Evolutionary conservation across 2,329 filamentous ascomycete genomes (phyloP), one percentile per base, ranked within the genome.

Genomic region (Cryphonectria japonica): DNA sequence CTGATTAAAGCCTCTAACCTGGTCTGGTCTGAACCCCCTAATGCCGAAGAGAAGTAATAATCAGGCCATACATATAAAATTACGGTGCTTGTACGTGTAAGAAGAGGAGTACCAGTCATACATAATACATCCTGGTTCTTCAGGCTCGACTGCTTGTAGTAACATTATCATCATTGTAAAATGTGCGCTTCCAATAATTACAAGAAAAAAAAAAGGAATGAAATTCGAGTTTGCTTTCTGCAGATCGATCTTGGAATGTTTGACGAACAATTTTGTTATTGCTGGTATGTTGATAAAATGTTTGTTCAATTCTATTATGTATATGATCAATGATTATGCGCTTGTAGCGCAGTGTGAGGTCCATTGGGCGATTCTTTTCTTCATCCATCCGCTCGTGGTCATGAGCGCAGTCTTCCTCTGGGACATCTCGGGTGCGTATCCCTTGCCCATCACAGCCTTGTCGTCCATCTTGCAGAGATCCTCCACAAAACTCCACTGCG

Each of bases 401-500:
- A 75, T 75, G 26, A 77, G 67, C 8, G 70, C 74, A 32, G 73
- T 77, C 57, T 77, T 74, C 16, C 76, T 75, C 29, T 75, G 73
- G 32, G 72, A 67, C 69, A 76, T 76, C 13, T 71, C 73, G 32
- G 73, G 69, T 9, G 75, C 73, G 62, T 76, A 76, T 1, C 76
- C 76, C 41, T 72, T 76, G 8, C 76, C 75, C 34, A 75, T 69
- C 32, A 74, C 65, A 39, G 74, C 62, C 67, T 72, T 75, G 43
- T 74, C 75, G 67, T 76, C 75, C 75, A 77, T 76, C 69, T 76
- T 76, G 65, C 76, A 76, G 43, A 74, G 74, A 66, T 77, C 75
- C 59, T 77, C 76, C 19, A 76, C 76, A 70, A 75, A 77, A 52
- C 72, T 75, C 76, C 76, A 77, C 69, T 77, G 76, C 9, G 76